phyloP scores from a whole-genome alignment of 2,329 filamentous ascomycete genomes.

The Paecilomyces niveus region DNA sequence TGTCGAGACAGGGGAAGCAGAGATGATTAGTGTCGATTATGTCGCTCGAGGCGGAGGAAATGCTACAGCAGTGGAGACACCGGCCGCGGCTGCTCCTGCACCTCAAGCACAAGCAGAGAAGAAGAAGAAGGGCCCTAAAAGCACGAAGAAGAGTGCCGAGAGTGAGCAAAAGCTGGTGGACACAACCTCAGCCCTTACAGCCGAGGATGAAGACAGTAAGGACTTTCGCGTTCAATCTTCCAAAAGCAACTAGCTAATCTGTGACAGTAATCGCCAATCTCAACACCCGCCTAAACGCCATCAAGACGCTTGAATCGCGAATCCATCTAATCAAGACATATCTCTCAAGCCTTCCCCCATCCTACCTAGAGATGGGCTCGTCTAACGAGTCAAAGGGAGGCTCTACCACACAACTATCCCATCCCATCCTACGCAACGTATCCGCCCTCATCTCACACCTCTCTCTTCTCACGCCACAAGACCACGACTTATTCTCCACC shows the following conservation, averaged over 20 bases:
- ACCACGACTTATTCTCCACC: conserved; percentile 57
- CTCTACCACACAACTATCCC: conserved; percentile 36
- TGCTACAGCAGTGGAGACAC: conserved; percentile 54
- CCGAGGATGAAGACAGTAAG: conserved; percentile 59
- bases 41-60: conserved; percentile 79
- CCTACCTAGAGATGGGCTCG: conserved; percentile 49
- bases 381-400: conserved; percentile 19
- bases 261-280: conserved; percentile 56
- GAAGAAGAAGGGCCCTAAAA: conserved; percentile 19
- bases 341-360: conserved; percentile 63
- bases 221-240: background rate
- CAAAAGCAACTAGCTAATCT: conserved; percentile 4
- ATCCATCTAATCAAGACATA: conserved; percentile 69
- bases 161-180: conserved; percentile 22
- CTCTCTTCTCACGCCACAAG: conserved; percentile 69
- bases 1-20: conserved; percentile 88
- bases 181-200: conserved; percentile 35
- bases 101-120: conserved; percentile 11
- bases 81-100: conserved; percentile 8
- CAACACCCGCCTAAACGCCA: conserved; percentile 82
- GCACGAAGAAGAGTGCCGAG: conserved; percentile 29
- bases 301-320: conserved; percentile 82
- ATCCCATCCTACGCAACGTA: conserved; percentile 76
- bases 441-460: conserved; percentile 78
- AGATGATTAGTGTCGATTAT: conserved; percentile 96